A percentile compares a stretch with the other conserved stretches of the same genome.
Conservation (phyloP, 495 filamentous ascomycete genomes). For the Aspergillus wentii region DNA sequence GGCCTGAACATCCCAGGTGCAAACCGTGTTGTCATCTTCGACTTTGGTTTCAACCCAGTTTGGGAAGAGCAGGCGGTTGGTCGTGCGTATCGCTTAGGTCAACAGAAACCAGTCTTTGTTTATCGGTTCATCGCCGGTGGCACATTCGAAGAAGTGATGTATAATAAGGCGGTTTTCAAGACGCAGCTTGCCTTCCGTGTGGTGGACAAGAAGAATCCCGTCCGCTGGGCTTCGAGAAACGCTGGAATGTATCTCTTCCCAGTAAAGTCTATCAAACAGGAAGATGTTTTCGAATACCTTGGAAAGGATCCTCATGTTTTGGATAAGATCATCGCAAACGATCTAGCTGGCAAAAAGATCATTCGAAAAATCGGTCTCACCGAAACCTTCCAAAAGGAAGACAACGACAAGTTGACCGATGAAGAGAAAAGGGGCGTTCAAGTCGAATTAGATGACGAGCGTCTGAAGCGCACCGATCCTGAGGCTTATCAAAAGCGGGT, state of each 20-base stretch:
- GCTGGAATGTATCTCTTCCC: slow-evolving; percentile 50
- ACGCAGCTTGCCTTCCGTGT: slow-evolving; percentile 70
- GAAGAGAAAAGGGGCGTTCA: slow-evolving; percentile 49
- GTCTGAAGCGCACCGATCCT: slow-evolving; percentile 42
- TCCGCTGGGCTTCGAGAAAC: slow-evolving; percentile 48
- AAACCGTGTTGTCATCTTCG: slow-evolving; percentile 85
- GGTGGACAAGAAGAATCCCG: slow-evolving; percentile 75
- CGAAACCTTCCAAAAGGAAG: slow-evolving; percentile 54
- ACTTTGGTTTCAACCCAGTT: slow-evolving; percentile 74
- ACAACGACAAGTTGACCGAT: slow-evolving; percentile 49
- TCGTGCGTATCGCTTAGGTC: slow-evolving; percentile 81
- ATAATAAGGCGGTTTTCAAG: slow-evolving; percentile 75
- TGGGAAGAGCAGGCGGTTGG: slow-evolving; percentile 88
- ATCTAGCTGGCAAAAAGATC: slow-evolving; percentile 16
- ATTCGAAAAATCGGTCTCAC: slow-evolving; percentile 52
- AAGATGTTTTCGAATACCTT: slow-evolving; percentile 46
- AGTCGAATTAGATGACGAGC: slow-evolving; percentile 36
- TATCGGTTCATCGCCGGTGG: slow-evolving; percentile 80
- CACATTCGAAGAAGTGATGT: slow-evolving; percentile 69
- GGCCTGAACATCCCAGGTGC: slow-evolving; percentile 82
- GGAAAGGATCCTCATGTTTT: slow-evolving; percentile 66
- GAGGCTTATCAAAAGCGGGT: slow-evolving; percentile 21
- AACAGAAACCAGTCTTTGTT: slow-evolving; percentile 76
- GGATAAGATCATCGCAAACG: slow-evolving; percentile 55
- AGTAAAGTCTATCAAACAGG: slow-evolving; percentile 45